phyloP scores from a whole-genome alignment of 208 protist genomes.

The Leishmania braziliensis region DNA sequence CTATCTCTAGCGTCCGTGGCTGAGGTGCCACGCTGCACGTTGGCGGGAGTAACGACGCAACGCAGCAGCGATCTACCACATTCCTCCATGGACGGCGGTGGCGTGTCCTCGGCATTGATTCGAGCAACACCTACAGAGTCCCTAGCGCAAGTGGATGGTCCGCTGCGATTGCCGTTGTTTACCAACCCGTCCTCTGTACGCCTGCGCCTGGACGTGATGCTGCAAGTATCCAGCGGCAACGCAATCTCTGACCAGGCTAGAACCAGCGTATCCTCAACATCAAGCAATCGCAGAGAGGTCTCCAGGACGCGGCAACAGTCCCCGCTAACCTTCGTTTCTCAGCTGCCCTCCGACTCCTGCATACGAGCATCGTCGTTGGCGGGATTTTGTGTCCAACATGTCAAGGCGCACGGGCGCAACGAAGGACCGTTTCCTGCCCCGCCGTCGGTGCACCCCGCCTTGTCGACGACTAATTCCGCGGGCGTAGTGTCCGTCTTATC shows the following conservation, averaged over 20 bases:
- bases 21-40: neutral
- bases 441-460: too few relatives aligned
- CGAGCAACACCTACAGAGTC: neutral
- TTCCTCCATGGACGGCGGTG: neutral
- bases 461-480: neutral
- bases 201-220: neutral
- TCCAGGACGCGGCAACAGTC: too few relatives aligned
- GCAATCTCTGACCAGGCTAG: neutral
- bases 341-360: neutral
- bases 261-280: neutral
- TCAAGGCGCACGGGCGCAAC: neutral
- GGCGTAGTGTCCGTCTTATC: neutral
- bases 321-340: neutral
- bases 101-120: neutral
- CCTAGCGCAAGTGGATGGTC: neutral
- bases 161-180: neutral
- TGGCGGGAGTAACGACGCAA: neutral
- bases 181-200: neutral
- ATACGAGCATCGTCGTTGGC: neutral
- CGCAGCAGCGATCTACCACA: neutral
- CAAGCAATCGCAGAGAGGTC: neutral
- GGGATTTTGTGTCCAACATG: neutral
- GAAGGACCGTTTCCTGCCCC: neutral
- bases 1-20: neutral
- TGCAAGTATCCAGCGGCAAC: neutral